phyloP scores from a whole-genome alignment of 257 asterid genomes.

The Solanum lycopersicoides region DNA sequence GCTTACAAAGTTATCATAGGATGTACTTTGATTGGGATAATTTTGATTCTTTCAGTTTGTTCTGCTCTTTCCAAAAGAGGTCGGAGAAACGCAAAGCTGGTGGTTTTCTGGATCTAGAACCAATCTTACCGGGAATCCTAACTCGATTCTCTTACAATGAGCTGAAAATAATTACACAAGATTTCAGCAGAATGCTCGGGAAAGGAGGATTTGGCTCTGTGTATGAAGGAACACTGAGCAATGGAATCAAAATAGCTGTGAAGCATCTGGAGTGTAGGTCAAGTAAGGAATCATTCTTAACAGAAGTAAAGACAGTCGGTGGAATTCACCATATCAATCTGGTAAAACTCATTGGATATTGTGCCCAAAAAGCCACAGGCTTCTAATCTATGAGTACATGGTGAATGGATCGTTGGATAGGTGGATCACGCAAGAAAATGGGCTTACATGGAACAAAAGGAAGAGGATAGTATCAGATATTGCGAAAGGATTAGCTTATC shows the following conservation, averaged over 20 bases:
- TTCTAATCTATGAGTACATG: constrained; percentile 14
- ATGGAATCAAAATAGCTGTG: constrained; percentile 13
- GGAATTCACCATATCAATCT: constrained; percentile 10
- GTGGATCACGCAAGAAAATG: constrained; percentile 7
- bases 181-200: constrained; percentile 3
- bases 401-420: constrained; percentile 12
- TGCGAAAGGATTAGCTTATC: constrained; percentile 15
- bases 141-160: not conserved
- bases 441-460: not conserved
- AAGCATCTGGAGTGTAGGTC: not conserved
- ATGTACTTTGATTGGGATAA: not conserved
- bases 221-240: constrained; percentile 1
- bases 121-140: not conserved
- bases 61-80: not conserved
- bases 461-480: constrained; percentile 3
- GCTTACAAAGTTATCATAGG: not conserved
- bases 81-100: not conserved
- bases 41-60: not conserved
- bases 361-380: not conserved
- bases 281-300: constrained; percentile 1
- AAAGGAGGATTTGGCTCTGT: constrained; percentile 15
- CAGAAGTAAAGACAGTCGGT: constrained; percentile 8
- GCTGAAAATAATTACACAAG: not conserved
- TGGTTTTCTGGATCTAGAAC: not conserved
- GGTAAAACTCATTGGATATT: constrained; percentile 10